Evolutionary conservation across 2,329 filamentous ascomycete species (phyloP).

Genomic region (Apiospora phragmitis): DNA sequence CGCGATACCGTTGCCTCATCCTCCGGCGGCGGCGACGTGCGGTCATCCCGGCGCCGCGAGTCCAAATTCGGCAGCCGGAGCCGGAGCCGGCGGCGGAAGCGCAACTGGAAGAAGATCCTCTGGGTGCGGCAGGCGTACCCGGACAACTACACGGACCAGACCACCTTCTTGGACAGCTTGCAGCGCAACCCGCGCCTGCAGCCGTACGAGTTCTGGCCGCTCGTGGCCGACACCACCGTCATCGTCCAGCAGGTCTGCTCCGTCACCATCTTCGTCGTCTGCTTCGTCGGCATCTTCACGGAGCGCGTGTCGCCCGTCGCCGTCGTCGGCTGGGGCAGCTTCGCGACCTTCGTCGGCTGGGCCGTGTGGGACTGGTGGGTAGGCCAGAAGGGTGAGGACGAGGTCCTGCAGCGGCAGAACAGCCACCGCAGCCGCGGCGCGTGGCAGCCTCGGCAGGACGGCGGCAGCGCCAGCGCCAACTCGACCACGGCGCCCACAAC

Average conservation of each 20-base stretch:
- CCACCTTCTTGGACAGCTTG: slow-evolving; percentile 93
- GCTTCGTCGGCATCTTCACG: slow-evolving; percentile 87
- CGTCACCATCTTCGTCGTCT: slow-evolving; percentile 91
- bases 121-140: slow-evolving; percentile 98
- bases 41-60: slow-evolving; percentile 33
- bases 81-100: slow-evolving; percentile 67
- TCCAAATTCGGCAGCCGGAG: slow-evolving; percentile 58
- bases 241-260: slow-evolving; percentile 97
- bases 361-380: slow-evolving; percentile 91
- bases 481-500: slow-evolving; percentile 24
- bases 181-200: slow-evolving; percentile 91
- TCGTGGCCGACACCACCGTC: slow-evolving; percentile 92
- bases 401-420: slow-evolving; percentile 37
- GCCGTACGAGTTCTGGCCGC: slow-evolving; percentile 97
- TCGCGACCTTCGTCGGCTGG: slow-evolving; percentile 85
- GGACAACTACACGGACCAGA: slow-evolving; percentile 98
- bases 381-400: slow-evolving; percentile 62
- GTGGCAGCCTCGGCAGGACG: slow-evolving; percentile 29
- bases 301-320: slow-evolving; percentile 87
- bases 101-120: slow-evolving; percentile 89
- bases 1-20: slow-evolving; percentile 35
- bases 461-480: slow-evolving; percentile 22
- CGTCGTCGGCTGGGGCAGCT: slow-evolving; percentile 81
- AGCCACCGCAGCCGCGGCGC: slow-evolving; percentile 37
- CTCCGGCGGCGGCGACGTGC: not conserved